Evolutionary conservation across 1,139 yeast species (phyloP), one percentile per base, ranked within the genome.

Genomic region (Debaryomyces robertsiae): DNA sequence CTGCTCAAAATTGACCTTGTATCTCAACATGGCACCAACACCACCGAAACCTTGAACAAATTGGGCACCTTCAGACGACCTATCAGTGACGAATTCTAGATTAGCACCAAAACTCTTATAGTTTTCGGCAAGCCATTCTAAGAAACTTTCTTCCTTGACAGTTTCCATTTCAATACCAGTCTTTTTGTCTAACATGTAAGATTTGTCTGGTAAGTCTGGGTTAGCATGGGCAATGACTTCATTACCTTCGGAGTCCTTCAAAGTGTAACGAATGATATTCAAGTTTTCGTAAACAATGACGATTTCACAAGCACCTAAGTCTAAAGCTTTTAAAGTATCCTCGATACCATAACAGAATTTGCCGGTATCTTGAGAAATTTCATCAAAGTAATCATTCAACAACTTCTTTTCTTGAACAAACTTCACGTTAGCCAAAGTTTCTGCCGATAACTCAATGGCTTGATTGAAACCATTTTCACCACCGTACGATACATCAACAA

Each of bases 391-490:
- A 53, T 77, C 77, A 49, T 88, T 86, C 63, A 93, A 83, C 57
- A 93, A 81, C 73, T 91, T 91, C 88, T 93, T 93, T 68, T 93
- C 98, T 73, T 93, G 98, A 46, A 93, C 94, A 63, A 93, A 93
- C 68, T 93, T 93, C 55, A 93, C 98, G 63, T 91, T 93, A 39
- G 98, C 86, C 58, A 93, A 78, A 17, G 98, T 87, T 73, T 93
- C 98, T 31, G 97, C 96, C 22, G 97, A 86, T 52, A 93, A 77
- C 68, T 93, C 98, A 59, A 93, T 93, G 39, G 98, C 98, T 73
- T 93, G 98, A 73, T 93, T 93, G 76, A 93, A 93, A 38, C 98
- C 98, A 65, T 93, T 93, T 69, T 93, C 98, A 59, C 98, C 98
- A 66, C 98, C 98, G 61, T 93, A 93, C 2, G 98, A 91, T 42